phyloP scores from a whole-genome alignment of 768 basidiomycete genomes.

The Sarcomyxa edulis region DNA sequence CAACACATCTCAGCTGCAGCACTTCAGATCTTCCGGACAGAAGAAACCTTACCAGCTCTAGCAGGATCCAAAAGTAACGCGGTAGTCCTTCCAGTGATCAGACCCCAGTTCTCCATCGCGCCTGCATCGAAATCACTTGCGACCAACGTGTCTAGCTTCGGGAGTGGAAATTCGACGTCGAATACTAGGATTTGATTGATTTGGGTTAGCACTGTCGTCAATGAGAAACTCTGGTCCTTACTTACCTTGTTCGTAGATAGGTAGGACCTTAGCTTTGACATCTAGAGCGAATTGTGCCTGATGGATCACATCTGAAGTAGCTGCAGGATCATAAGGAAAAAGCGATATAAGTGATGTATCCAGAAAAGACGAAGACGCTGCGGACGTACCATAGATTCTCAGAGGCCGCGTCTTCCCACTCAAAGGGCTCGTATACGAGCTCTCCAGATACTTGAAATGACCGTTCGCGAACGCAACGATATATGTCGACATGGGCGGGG shows the following conservation, averaged over 20 bases:
- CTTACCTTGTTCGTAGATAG: slow-evolving; percentile 89
- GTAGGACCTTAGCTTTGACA: slow-evolving; percentile 75
- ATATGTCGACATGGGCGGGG: slow-evolving; percentile 87
- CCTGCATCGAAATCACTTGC: slow-evolving; percentile 39
- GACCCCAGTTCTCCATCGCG: slow-evolving; percentile 91
- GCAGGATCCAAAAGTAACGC: slow-evolving; percentile 79
- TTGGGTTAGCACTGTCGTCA: too few relatives aligned
- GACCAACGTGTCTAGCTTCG: slow-evolving; percentile 91
- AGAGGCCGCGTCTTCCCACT: slow-evolving; percentile 79
- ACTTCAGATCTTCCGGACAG: too few relatives aligned
- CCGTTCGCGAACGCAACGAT: slow-evolving; percentile 88
- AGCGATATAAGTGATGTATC: too few relatives aligned
- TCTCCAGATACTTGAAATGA: slow-evolving; percentile 66
- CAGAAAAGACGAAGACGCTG: neutral
- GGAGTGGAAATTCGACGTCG: slow-evolving; percentile 87
- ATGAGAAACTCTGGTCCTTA: too few relatives aligned
- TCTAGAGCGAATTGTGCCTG: slow-evolving; percentile 87
- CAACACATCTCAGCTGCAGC: too few relatives aligned
- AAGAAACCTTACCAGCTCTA: too few relatives aligned
- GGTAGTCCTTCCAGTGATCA: slow-evolving; percentile 85
- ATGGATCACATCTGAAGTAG: slow-evolving; percentile 75
- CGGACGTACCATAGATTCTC: slow-evolving; percentile 69
- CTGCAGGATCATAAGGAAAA: slow-evolving; percentile 27
- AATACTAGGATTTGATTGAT: too few relatives aligned
- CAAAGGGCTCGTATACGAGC: slow-evolving; percentile 71